These are phyloP conservation scores for Phoma sp. DNA, from an alignment of 2,329 filamentous ascomycete genomes.

Conservation along the genomic window DNA sequence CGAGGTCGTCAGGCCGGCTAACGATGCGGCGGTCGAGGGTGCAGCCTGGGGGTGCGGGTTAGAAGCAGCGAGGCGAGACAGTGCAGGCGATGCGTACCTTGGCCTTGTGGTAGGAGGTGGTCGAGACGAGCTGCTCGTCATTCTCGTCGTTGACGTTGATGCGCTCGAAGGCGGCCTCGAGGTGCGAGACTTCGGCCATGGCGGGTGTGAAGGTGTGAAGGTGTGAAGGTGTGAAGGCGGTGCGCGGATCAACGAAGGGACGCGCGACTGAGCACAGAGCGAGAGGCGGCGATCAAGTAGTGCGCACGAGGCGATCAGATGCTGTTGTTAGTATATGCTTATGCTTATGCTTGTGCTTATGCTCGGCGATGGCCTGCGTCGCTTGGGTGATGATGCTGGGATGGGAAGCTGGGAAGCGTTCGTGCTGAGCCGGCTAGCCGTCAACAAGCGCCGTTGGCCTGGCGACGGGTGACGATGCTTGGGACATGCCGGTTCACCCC, in stretches of 20 bases:
- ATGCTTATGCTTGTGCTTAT: not conserved
- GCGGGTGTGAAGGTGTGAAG: not conserved
- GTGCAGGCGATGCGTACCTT: slow-evolving; percentile 66
- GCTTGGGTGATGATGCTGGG: slow-evolving; percentile 17
- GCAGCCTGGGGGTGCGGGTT: slow-evolving; percentile 49
- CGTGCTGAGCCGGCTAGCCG: slow-evolving; percentile 1
- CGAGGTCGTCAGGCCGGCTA: slow-evolving; percentile 56
- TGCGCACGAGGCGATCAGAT: not conserved
- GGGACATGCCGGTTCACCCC: slow-evolving; percentile 7
- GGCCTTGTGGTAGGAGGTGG: slow-evolving; percentile 69
- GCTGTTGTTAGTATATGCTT: slow-evolving; percentile 13
- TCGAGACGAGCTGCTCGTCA: slow-evolving; percentile 62
- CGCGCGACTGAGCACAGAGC: not conserved
- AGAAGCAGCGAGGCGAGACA: slow-evolving; percentile 17
- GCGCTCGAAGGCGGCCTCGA: slow-evolving; percentile 89
- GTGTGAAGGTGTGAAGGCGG: slow-evolving; percentile 7
- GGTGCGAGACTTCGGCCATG: slow-evolving; percentile 72
- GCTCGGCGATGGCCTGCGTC: slow-evolving; percentile 11
- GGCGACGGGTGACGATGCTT: slow-evolving; percentile 4
- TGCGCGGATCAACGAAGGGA: slow-evolving; percentile 5
- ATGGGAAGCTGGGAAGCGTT: slow-evolving; percentile 11
- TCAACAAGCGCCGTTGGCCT: slow-evolving; percentile 16
- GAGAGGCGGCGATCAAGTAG: not conserved
- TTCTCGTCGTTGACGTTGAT: slow-evolving; percentile 91
- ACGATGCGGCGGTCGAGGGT: slow-evolving; percentile 44